These are phyloP conservation scores for Gaertneriomyces sp. DNA, from an alignment of 192 early-diverging fungal genomes.

Conservation along the genomic window DNA sequence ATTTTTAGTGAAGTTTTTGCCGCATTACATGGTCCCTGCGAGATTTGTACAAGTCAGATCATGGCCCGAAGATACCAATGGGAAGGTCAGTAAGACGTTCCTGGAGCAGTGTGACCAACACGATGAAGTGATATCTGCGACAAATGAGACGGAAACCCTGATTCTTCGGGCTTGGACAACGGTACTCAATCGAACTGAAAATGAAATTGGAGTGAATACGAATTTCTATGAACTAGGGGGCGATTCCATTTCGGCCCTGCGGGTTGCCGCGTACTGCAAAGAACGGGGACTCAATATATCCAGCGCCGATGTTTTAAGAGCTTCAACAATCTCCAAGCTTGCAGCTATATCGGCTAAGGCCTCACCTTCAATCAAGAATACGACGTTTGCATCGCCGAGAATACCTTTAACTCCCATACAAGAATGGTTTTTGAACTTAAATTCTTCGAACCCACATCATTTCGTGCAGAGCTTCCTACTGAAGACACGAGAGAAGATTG, in stretches of 20 bases:
- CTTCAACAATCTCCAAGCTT: no score
- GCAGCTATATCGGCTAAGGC: no score
- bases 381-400: no score
- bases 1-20: slow-evolving; percentile 11
- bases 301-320: no score
- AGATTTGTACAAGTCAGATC: slow-evolving; percentile 20
- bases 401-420: slow-evolving; percentile 11
- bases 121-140: neutral
- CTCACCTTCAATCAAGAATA: no score
- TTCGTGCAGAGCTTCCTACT: slow-evolving; percentile 15
- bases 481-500: neutral
- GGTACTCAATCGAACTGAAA: neutral
- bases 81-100: slow-evolving; percentile 19
- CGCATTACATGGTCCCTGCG: slow-evolving; percentile 37
- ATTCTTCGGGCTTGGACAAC: slow-evolving; percentile 9
- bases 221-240: slow-evolving; percentile 45
- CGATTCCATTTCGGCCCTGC: slow-evolving; percentile 29
- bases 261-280: no score
- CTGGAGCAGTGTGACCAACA: neutral
- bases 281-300: no score
- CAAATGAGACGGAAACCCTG: neutral
- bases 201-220: neutral
- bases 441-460: slow-evolving; percentile 7
- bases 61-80: slow-evolving; percentile 33
- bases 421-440: slow-evolving; percentile 10